Evolutionary conservation across 192 early-diverging fungal species (phyloP).

Genomic region (Backusella luteola): DNA sequence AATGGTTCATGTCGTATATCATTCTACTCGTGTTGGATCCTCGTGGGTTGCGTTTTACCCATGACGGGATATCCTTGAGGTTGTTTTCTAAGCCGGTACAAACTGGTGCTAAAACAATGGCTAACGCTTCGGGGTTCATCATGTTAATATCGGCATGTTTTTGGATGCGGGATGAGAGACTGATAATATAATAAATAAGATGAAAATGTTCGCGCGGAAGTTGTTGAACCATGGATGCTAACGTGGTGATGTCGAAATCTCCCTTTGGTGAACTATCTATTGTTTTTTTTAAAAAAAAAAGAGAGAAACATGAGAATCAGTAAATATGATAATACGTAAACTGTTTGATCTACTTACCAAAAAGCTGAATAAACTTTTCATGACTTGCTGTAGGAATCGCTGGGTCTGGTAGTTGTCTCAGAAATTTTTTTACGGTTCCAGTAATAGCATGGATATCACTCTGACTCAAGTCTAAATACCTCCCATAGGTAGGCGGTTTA

Average conservation of each 20-base stretch:
- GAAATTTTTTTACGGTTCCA: slow-evolving; percentile 30
- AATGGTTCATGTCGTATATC: slow-evolving; percentile 17
- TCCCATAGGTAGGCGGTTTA: slow-evolving; percentile 24
- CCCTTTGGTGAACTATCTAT: background rate
- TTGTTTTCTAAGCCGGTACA: slow-evolving; percentile 33
- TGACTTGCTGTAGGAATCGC: slow-evolving; percentile 29
- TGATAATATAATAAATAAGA: slow-evolving; percentile 25
- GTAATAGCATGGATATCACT: slow-evolving; percentile 37
- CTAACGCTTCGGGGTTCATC: slow-evolving; percentile 37
- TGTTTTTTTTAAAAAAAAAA: background rate
- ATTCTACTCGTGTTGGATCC: slow-evolving; percentile 5
- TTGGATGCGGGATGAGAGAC: slow-evolving; percentile 16
- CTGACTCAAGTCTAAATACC: slow-evolving; percentile 20
- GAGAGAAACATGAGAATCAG: no score
- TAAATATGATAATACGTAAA: background rate
- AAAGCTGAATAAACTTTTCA: slow-evolving; percentile 13
- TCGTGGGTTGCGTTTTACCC: slow-evolving; percentile 12
- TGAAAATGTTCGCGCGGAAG: slow-evolving; percentile 23
- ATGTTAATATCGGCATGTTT: slow-evolving; percentile 26
- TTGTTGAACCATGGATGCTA: background rate
- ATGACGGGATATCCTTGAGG: slow-evolving; percentile 16
- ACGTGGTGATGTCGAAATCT: background rate
- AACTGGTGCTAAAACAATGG: slow-evolving; percentile 33
- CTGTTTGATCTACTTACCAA: background rate
- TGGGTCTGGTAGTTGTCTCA: slow-evolving; percentile 28